Percentiles rank a stretch among this genome's conserved stretches.
phyloP scores from a whole-genome alignment of 495 filamentous ascomycete species.

The Alectoria sarmentosa region DNA sequence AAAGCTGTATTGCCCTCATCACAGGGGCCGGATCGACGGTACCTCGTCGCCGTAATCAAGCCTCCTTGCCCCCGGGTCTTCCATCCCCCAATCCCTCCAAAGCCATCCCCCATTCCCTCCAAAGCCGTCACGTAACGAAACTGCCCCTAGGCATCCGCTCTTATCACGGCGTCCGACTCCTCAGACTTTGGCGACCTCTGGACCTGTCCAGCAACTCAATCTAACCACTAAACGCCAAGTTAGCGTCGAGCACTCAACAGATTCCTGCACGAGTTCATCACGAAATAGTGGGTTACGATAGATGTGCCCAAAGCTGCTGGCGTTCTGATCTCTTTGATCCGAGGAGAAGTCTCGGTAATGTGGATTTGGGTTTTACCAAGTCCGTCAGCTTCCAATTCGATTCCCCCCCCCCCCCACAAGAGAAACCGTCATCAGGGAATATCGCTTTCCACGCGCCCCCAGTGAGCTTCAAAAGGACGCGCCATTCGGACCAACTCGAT shows the following conservation, averaged over 20 bases:
- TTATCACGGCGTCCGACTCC: not conserved
- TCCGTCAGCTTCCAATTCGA: too few species aligned
- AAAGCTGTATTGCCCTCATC: not conserved
- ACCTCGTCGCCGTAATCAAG: not conserved
- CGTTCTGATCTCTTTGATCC: conserved; percentile 1
- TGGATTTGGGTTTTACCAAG: not conserved
- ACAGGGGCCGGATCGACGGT: not conserved
- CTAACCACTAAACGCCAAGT: not conserved
- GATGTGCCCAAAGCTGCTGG: conserved; percentile 1
- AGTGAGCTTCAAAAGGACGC: too few species aligned
- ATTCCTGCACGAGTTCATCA: not conserved
- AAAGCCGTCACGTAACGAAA: too few species aligned
- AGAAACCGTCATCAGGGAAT: too few species aligned
- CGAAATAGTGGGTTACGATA: conserved; percentile 5
- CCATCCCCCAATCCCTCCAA: too few species aligned
- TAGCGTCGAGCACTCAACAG: conserved; percentile 5
- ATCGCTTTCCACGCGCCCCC: too few species aligned
- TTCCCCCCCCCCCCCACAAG: too few species aligned
- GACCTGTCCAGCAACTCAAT: too few species aligned
- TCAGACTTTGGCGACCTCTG: too few species aligned
- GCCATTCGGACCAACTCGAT: too few species aligned
- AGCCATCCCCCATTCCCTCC: too few species aligned
- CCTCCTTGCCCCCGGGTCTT: too few species aligned
- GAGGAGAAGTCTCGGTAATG: not conserved
- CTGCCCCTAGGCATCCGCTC: not conserved